A percentile compares a stretch with the other conserved stretches of the same genome.
Evolutionary conservation across 768 basidiomycete genomes (phyloP).

Genomic region (Chalciporus pseudorubinellus): DNA sequence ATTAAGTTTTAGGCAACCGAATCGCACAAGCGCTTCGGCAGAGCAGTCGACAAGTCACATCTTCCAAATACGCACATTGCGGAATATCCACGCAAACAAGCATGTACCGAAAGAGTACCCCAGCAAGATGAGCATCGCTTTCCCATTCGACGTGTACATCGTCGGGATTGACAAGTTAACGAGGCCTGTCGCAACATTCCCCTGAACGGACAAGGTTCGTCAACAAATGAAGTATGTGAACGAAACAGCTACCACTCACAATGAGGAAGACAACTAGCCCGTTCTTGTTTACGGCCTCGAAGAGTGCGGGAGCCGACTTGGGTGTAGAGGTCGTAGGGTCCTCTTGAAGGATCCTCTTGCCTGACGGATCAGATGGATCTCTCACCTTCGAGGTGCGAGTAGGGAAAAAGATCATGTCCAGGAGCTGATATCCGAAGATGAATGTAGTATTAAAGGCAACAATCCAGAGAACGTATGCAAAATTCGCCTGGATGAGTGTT

Average conservation of each 20-base stretch:
- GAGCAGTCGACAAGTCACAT: slow-evolving; percentile 6
- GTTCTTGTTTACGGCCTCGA: slow-evolving; percentile 84
- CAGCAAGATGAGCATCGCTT: slow-evolving; percentile 61
- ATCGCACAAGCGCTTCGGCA: not conserved
- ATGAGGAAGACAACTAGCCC: slow-evolving; percentile 76
- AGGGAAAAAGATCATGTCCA: slow-evolving; percentile 72
- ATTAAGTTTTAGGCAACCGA: not conserved
- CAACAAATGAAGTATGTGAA: not conserved
- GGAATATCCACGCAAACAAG: slow-evolving; percentile 58
- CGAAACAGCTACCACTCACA: slow-evolving; percentile 47
- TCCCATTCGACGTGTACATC: slow-evolving; percentile 64
- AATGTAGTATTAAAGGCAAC: slow-evolving; percentile 86
- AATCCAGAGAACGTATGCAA: slow-evolving; percentile 87
- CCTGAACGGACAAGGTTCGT: slow-evolving; percentile 42
- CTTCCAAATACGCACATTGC: slow-evolving; percentile 35
- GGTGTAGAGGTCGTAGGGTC: slow-evolving; percentile 19
- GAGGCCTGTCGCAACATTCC: slow-evolving; percentile 83
- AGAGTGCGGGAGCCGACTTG: slow-evolving; percentile 44
- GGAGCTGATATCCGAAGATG: slow-evolving; percentile 72
- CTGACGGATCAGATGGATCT: slow-evolving; percentile 22
- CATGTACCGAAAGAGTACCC: slow-evolving; percentile 61
- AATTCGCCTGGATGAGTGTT: slow-evolving; percentile 60
- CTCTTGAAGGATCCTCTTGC: slow-evolving; percentile 25
- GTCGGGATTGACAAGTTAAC: slow-evolving; percentile 79
- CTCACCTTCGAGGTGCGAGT: slow-evolving; percentile 33